Evolutionary conservation across 805 yeast genomes (phyloP).

Genomic region (Middelhovenomyces tepae): DNA sequence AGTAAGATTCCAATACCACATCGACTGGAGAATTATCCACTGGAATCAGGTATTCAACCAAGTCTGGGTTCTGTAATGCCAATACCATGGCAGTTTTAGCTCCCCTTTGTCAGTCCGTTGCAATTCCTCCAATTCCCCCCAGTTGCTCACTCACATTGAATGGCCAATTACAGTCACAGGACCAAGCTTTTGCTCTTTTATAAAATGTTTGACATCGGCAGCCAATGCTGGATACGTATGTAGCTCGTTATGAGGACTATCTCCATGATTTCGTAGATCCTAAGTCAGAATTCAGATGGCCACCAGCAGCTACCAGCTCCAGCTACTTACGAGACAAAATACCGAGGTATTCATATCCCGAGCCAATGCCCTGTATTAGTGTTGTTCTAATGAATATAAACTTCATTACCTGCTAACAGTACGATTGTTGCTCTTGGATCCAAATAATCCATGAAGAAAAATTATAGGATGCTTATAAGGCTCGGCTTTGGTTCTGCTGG

Average conservation of each 20-base stretch:
- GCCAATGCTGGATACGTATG: constrained; percentile 78
- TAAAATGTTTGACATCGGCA: constrained; percentile 73
- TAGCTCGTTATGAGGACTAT: constrained; percentile 65
- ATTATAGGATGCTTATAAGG: constrained; percentile 46
- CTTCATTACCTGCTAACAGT: constrained; percentile 60
- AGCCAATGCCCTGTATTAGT: constrained; percentile 29
- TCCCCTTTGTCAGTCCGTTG: constrained; percentile 52
- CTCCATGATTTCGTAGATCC: constrained; percentile 88
- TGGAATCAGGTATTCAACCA: constrained; percentile 54
- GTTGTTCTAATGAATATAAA: no score
- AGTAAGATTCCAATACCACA: constrained; percentile 46
- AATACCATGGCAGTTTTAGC: constrained; percentile 91
- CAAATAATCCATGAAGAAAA: constrained; percentile 84
- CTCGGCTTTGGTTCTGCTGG: constrained; percentile 16
- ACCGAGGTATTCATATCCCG: constrained; percentile 27
- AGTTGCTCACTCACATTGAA: constrained; percentile 27
- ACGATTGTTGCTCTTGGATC: constrained; percentile 72
- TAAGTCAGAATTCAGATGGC: constrained; percentile 6
- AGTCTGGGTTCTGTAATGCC: constrained; percentile 54
- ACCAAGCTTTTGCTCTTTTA: constrained; percentile 35
- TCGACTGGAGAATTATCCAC: constrained; percentile 90
- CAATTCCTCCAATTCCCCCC: not conserved
- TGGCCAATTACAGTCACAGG: constrained; percentile 32
- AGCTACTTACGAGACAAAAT: constrained; percentile 26
- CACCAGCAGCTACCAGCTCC: not conserved